Evolutionary conservation across 352 stramenopile genomes (phyloP).

Genomic region (Phytophthora rubi): DNA sequence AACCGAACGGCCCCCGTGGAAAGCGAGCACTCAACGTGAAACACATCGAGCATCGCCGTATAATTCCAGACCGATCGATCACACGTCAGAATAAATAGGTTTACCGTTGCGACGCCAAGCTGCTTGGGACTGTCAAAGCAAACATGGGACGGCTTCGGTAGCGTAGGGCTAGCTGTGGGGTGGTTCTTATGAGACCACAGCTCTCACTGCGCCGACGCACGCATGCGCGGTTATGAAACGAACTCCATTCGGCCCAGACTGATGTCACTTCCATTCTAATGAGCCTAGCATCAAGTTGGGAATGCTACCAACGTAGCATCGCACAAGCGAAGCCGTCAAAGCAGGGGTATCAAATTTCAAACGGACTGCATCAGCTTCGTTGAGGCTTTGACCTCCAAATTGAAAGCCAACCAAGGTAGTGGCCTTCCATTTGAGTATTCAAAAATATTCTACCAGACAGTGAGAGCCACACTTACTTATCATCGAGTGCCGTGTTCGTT

Average conservation of each 20-base stretch:
- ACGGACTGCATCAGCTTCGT: neutral
- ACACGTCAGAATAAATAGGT: slow-evolving; percentile 37
- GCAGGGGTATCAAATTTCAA: slow-evolving; percentile 10
- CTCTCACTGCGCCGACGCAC: neutral
- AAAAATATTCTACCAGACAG: neutral
- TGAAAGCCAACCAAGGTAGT: neutral
- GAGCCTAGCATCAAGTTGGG: slow-evolving; percentile 5
- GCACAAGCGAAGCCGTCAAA: slow-evolving; percentile 13
- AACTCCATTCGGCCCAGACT: slow-evolving; percentile 13
- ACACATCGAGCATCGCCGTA: slow-evolving; percentile 6
- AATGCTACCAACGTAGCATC: slow-evolving; percentile 11
- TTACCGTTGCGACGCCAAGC: slow-evolving; percentile 29
- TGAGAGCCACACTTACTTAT: neutral
- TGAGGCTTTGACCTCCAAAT: neutral
- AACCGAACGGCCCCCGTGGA: slow-evolving; percentile 1
- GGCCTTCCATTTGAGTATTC: too few species aligned
- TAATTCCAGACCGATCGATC: slow-evolving; percentile 2
- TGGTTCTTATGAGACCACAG: slow-evolving; percentile 32
- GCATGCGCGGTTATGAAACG: slow-evolving; percentile 28
- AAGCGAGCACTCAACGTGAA: slow-evolving; percentile 9
- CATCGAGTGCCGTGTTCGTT: neutral
- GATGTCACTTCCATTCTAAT: slow-evolving; percentile 26
- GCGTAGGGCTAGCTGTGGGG: slow-evolving; percentile 24
- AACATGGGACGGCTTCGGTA: slow-evolving; percentile 12
- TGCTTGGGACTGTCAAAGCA: slow-evolving; percentile 9